Evolutionary conservation across 2,329 filamentous ascomycete species (phyloP), one percentile per base, ranked within the genome.

Genomic region (Thermoascus crustaceus): DNA sequence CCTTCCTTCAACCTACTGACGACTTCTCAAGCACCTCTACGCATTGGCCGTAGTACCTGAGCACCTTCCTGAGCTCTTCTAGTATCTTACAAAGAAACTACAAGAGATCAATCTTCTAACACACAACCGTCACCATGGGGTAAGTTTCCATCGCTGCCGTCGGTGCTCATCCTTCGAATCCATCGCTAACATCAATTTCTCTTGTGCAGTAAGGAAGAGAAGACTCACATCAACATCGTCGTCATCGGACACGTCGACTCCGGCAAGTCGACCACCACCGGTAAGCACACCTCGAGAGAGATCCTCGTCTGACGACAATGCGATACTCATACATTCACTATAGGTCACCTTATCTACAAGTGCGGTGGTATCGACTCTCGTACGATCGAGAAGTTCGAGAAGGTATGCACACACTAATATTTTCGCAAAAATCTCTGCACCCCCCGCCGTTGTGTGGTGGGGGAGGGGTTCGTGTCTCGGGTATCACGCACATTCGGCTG

Each of bases 371-470:
- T 96, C 67, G 91, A 98, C 85, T 87, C 89, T 80, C 89, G 91
- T 87, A 96, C 89, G 72, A 98, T 98, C 69, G 91, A 98, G 84
- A 98, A 98, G 85, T 98, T 98, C 82, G 91, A 98, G 88, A 98
- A 98, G 86, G 87, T 93, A 72, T 68, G 79, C 26, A 9, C 23
- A 19, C 7, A 8, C 13, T 6, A 27, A 11, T 6, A 14, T 24
- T 21, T 29, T 9, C 7, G 32, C 16, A 26, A n/a, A 29, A 37
- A 48, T 54, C 44, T 55, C 60, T 53, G 55, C 54, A 30, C 43
- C 38, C 18, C 39, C 39, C 34, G n/a, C n/a, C n/a, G n/a, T n/a
- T n/a, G 4, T 26, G 13, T 29, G 52, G 50, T 44, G 53, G 50
- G 53, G 53, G 43, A 47, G 44, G 47, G 49, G 46, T 35, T 40